Conservation (phyloP, 2,329 filamentous ascomycete genomes). For the Sporothrix brasiliensis region DNA sequence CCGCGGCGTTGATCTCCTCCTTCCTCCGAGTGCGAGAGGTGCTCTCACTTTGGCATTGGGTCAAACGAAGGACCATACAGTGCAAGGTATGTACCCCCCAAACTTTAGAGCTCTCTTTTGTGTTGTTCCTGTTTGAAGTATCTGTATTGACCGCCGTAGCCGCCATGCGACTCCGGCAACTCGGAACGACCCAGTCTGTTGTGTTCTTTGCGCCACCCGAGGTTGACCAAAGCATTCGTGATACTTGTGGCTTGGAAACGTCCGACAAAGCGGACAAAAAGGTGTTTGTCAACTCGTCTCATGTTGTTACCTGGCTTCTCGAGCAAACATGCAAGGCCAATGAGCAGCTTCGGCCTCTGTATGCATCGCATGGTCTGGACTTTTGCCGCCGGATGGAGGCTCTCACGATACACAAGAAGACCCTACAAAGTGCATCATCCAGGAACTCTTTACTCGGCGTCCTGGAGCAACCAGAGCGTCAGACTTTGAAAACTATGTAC, state of each 20-base stretch:
- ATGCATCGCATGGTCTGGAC: conserved; percentile 62
- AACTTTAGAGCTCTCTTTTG: background rate
- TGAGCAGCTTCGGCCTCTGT: conserved; percentile 61
- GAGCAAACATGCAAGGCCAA: conserved; percentile 64
- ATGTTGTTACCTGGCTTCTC: conserved; percentile 60
- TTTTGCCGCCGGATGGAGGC: conserved; percentile 62
- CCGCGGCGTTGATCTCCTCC: conserved; percentile 61
- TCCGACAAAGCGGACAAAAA: background rate
- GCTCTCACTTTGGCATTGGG: conserved; percentile 60
- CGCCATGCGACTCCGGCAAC: conserved; percentile 66
- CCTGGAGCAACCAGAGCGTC: conserved; percentile 57
- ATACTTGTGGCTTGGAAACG: conserved; percentile 45
- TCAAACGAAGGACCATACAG: conserved; percentile 63
- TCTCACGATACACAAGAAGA: conserved; percentile 47
- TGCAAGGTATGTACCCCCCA: conserved; percentile 53
- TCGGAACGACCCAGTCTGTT: conserved; percentile 59
- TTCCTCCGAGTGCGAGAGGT: conserved; percentile 52
- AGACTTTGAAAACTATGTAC: conserved; percentile 63
- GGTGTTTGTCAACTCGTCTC: conserved; percentile 46
- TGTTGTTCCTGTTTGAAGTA: conserved; percentile 24
- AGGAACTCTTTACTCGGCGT: conserved; percentile 48
- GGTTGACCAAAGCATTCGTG: conserved; percentile 63
- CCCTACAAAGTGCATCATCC: conserved; percentile 44
- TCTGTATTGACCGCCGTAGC: conserved; percentile 45
- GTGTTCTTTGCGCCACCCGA: conserved; percentile 61